These are phyloP conservation scores for Nyssa sinensis DNA, from an alignment of 148 eudicot species.

Conservation along the genomic window DNA sequence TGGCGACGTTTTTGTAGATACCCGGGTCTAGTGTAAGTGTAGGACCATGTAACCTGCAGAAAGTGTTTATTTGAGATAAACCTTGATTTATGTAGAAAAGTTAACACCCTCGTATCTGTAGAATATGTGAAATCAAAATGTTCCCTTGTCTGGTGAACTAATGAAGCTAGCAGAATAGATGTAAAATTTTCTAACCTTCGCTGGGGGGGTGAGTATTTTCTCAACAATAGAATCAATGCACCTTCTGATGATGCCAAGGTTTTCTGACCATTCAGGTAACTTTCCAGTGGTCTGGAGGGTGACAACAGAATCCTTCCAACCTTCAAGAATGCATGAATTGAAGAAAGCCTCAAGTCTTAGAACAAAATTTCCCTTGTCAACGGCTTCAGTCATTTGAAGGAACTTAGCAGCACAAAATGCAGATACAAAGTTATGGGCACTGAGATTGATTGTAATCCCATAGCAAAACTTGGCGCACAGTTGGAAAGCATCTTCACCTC, in stretches of 20 bases:
- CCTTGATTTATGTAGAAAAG: too few relatives aligned
- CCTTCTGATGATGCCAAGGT: constrained; percentile 52
- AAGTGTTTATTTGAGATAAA: too few relatives aligned
- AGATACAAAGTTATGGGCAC: constrained; percentile 57
- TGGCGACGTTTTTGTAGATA: constrained; percentile 34
- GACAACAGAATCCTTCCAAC: constrained; percentile 58
- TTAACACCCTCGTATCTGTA: too few relatives aligned
- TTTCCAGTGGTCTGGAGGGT: constrained; percentile 34
- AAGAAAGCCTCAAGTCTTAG: constrained; percentile 48
- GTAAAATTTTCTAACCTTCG: constrained; percentile 33
- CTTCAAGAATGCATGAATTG: constrained; percentile 52
- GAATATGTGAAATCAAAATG: too few relatives aligned
- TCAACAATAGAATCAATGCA: constrained; percentile 59
- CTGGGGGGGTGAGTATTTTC: constrained; percentile 43
- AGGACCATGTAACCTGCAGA: constrained; percentile 62
- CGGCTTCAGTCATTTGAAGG: constrained; percentile 52
- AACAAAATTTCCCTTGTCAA: constrained; percentile 49
- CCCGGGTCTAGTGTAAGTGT: constrained; percentile 62
- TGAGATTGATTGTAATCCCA: constrained; percentile 50
- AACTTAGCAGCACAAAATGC: constrained; percentile 59
- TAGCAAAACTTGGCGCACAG: constrained; percentile 66
- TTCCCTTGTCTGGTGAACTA: too few relatives aligned
- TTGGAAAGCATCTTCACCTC: constrained; percentile 60
- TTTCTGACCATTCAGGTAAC: constrained; percentile 52
- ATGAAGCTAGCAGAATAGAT: neutral